phyloP scores from a whole-genome alignment of 78 protist genomes.

The Pelomyxa schiedti region DNA sequence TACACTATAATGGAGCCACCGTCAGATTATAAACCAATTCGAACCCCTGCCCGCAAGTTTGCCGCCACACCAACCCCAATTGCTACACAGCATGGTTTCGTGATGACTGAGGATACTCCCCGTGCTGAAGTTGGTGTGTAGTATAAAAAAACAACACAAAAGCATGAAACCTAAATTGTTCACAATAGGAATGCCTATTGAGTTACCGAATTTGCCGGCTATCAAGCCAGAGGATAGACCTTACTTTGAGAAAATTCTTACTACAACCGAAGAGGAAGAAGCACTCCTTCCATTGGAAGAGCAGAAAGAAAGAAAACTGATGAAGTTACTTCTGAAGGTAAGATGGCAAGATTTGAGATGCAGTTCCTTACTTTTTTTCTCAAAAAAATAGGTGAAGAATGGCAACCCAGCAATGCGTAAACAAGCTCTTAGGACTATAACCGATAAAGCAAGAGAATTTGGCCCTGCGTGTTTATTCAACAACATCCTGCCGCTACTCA shows the following conservation, averaged over 20 bases:
- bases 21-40: conserved; percentile 68
- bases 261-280: conserved; percentile 47
- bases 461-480: conserved; percentile 94
- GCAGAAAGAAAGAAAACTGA: conserved; percentile 75
- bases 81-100: conserved; percentile 66
- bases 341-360: too few species aligned
- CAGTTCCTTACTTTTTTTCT: conserved; percentile 10
- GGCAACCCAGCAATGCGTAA: conserved; percentile 97
- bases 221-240: conserved; percentile 90
- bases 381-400: conserved; percentile 86
- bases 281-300: conserved; percentile 62
- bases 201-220: conserved; percentile 67
- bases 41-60: too few species aligned
- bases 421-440: conserved; percentile 81
- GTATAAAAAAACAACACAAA: conserved; percentile 1
- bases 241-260: conserved; percentile 71
- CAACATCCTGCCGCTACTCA: conserved; percentile 88
- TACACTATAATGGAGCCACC: conserved; percentile 85
- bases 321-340: conserved; percentile 82
- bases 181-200: not conserved
- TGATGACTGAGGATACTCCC: conserved; percentile 36
- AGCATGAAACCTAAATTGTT: conserved; percentile 6
- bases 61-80: conserved; percentile 56
- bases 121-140: conserved; percentile 30
- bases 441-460: conserved; percentile 92